Evolutionary conservation across 2,329 filamentous ascomycete species (phyloP), one percentile per base, ranked within the genome.

Genomic region (Sphaceloma murrayae): DNA sequence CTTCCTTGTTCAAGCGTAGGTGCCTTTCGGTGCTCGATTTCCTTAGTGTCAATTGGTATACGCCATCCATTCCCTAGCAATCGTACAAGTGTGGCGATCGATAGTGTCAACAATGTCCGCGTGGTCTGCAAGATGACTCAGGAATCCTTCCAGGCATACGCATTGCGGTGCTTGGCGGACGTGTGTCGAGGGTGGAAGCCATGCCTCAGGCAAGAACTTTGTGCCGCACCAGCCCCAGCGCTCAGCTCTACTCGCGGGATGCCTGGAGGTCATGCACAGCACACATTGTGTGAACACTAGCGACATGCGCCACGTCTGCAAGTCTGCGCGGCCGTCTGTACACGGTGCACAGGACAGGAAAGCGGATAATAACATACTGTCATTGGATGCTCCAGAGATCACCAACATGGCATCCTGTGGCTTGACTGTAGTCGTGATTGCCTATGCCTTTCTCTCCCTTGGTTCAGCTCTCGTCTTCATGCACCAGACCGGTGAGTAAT

Each of bases 51-150:
- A 31, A 31, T 31, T 31, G 29, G 29, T 31, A 11, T 31, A n/a
- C n/a, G n/a, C n/a, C n/a, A n/a, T n/a, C n/a, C n/a, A n/a, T n/a
- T n/a, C n/a, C n/a, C n/a, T n/a, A n/a, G n/a, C n/a, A n/a, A n/a
- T 31, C 16, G 4, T n/a, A 2, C 29, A 31, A 14, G 5, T 8
- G 29, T 31, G 29, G 29, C 8, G 2, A 10, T 19, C 11, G 31
- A 19, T 11, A 34, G 22, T 40, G 6, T n/a, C 9, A 5, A 9
- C 10, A 17, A 10, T 16, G 19, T 16, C 27, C 36, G 36, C 36
- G 26, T 40, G 36, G 26, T 16, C n/a, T n/a, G n/a, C 36, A n/a
- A 22, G 4, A 17, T 40, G 36, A 40, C 36, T 40, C 36, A 40
- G 24, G 13, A 7, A 40, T 40, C 36, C 36, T 26, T 40, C 36